A percentile compares a stretch with the other conserved stretches of the same genome.
Conservation (phyloP, 768 basidiomycete species). For the Pisolithus orientalis region DNA sequence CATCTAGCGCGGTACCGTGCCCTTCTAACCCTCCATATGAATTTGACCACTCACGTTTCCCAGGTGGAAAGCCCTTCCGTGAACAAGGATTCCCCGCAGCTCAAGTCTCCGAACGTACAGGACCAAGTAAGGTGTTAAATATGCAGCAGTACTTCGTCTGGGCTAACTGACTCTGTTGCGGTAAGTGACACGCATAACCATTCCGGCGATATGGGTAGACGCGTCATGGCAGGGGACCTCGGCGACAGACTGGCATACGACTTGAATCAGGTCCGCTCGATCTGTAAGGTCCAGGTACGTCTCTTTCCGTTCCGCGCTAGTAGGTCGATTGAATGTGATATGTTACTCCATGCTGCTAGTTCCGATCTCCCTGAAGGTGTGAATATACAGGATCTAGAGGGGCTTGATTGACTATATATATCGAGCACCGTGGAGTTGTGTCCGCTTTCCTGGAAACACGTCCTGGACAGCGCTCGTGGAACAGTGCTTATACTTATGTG, state of each 20-base stretch:
- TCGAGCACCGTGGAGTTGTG: too few relatives aligned
- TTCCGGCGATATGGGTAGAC: too few relatives aligned
- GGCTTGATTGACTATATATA: background rate
- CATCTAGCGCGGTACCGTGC: slow-evolving; percentile 14
- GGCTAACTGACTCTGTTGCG: background rate
- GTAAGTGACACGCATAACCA: too few relatives aligned
- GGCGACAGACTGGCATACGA: slow-evolving; percentile 40
- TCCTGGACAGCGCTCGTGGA: too few relatives aligned
- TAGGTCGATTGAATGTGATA: background rate
- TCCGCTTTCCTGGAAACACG: too few relatives aligned
- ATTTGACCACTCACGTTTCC: background rate
- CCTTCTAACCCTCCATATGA: background rate
- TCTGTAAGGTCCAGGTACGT: slow-evolving; percentile 73
- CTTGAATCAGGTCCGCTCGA: slow-evolving; percentile 57
- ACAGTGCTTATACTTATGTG: too few relatives aligned
- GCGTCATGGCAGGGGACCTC: slow-evolving; percentile 50
- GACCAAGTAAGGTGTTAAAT: slow-evolving; percentile 44
- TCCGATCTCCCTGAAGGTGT: too few relatives aligned
- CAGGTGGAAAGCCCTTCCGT: too few relatives aligned
- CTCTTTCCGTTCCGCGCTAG: background rate
- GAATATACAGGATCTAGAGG: too few relatives aligned
- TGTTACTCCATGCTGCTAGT: too few relatives aligned
- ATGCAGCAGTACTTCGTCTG: background rate
- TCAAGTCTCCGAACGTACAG: slow-evolving; percentile 16
- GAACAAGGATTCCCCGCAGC: slow-evolving; percentile 15